Percentiles rank a stretch among this genome's conserved stretches.
Evolutionary conservation across 2,329 filamentous ascomycete species (phyloP).

Genomic region (Colletotrichum sp.): DNA sequence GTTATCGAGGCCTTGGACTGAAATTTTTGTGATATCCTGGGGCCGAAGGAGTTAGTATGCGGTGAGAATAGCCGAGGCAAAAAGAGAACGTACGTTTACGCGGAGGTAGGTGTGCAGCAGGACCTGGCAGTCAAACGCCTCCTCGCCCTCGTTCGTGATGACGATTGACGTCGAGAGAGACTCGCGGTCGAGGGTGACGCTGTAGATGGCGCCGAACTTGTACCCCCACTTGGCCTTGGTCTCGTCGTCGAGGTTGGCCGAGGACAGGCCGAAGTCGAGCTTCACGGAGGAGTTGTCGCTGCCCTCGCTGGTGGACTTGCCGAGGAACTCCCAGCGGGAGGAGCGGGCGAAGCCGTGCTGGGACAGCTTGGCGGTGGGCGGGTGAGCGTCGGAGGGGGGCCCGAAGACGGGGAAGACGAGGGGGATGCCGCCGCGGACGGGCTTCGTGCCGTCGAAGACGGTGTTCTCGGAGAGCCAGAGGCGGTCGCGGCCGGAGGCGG

Average conservation of each 20-base stretch:
- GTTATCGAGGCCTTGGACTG: slow-evolving; percentile 77
- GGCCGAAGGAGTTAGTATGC: not conserved
- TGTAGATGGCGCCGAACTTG: slow-evolving; percentile 91
- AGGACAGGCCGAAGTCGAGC: slow-evolving; percentile 92
- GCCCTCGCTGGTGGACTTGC: slow-evolving; percentile 69
- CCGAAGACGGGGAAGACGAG: slow-evolving; percentile 96
- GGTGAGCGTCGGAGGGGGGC: slow-evolving; percentile 71
- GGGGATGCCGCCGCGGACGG: slow-evolving; percentile 90
- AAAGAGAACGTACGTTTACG: slow-evolving; percentile 63
- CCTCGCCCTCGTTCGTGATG: slow-evolving; percentile 84
- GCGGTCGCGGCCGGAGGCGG: slow-evolving; percentile 77
- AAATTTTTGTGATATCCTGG: slow-evolving; percentile 81
- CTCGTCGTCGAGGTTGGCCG: slow-evolving; percentile 71
- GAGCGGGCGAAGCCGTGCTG: slow-evolving; percentile 96
- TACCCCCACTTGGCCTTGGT: slow-evolving; percentile 80
- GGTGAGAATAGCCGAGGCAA: not conserved
- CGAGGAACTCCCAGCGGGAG: slow-evolving; percentile 91
- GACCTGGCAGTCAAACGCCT: slow-evolving; percentile 89
- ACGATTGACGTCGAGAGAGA: slow-evolving; percentile 82
- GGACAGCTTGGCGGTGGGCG: slow-evolving; percentile 78
- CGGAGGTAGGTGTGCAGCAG: slow-evolving; percentile 91
- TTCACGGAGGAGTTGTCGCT: slow-evolving; percentile 70
- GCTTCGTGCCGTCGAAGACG: slow-evolving; percentile 83
- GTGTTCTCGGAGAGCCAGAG: slow-evolving; percentile 85
- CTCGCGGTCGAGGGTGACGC: slow-evolving; percentile 80